Evolutionary conservation across 257 asterid genomes (phyloP).

Genomic region (Petunia secreta): DNA sequence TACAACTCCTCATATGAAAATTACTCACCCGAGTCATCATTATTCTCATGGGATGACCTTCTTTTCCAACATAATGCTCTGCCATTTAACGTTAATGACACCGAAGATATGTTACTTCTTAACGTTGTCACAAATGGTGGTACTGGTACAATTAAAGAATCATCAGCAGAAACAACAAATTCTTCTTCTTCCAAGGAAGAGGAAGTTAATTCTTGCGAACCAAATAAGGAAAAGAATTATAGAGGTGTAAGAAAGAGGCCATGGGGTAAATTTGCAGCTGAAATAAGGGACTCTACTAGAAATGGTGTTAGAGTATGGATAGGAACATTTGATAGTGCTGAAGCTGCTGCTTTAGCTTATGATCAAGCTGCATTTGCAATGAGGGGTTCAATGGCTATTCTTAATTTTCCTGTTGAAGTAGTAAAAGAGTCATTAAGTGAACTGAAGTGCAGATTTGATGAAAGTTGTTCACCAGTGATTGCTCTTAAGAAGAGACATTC

Average conservation of each 20-base stretch:
- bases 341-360: conserved; percentile 86
- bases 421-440: conserved; percentile 61
- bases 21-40: conserved; percentile 34
- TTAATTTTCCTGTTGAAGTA: conserved; percentile 72
- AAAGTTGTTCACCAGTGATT: conserved; percentile 76
- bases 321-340: conserved; percentile 84
- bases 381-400: conserved; percentile 74
- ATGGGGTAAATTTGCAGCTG: conserved; percentile 93
- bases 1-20: conserved; percentile 25
- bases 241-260: conserved; percentile 83
- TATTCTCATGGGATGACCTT: conserved; percentile 36
- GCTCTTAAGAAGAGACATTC: conserved; percentile 68
- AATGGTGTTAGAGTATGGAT: conserved; percentile 85
- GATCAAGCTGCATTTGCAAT: conserved; percentile 83
- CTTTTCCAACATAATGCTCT: conserved; percentile 43
- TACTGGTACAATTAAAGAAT: conserved; percentile 19
- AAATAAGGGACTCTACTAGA: conserved; percentile 81
- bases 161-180: conserved; percentile 32
- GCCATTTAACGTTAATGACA: conserved; percentile 66
- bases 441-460: conserved; percentile 56
- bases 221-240: conserved; percentile 41
- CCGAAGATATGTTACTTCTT: conserved; percentile 69
- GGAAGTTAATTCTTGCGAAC: conserved; percentile 47
- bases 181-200: conserved; percentile 50
- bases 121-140: conserved; percentile 45